Evolutionary conservation across 768 basidiomycete genomes (phyloP).

Genomic region (Baorangia bicolor): DNA sequence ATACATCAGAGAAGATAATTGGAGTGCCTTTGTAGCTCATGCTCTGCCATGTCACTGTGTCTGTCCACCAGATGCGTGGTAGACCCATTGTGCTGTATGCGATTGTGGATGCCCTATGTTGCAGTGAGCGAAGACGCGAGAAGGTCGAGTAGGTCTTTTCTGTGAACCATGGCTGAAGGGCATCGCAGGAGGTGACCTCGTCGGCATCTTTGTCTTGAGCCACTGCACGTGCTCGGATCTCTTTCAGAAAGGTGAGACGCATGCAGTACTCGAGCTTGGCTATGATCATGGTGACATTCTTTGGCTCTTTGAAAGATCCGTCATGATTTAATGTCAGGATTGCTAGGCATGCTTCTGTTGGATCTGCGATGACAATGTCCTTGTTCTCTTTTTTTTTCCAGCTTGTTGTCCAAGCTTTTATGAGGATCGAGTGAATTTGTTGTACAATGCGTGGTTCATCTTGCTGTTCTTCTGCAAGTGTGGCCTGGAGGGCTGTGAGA

Average conservation of each 20-base stretch:
- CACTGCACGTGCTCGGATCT: neutral
- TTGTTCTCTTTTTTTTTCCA: no score
- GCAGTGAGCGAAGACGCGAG: conserved; percentile 1
- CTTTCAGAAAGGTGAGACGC: neutral
- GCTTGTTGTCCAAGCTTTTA: no score
- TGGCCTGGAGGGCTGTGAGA: no score
- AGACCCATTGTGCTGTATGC: neutral
- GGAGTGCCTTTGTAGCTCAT: conserved; percentile 3
- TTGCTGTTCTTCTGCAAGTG: no score
- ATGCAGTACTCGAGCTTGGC: conserved; percentile 14
- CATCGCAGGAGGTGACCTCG: neutral
- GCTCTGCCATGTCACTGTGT: no score
- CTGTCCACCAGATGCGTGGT: conserved; percentile 4
- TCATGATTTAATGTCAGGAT: neutral
- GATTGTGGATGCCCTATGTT: conserved; percentile 1
- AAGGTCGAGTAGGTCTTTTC: conserved; percentile 7
- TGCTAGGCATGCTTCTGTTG: neutral
- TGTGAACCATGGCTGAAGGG: neutral
- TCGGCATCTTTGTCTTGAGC: neutral
- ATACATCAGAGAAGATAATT: neutral
- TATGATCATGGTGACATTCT: conserved; percentile 1
- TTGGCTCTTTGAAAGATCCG: conserved; percentile 20
- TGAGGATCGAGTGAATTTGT: no score
- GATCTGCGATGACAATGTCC: neutral
- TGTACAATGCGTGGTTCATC: no score